Base-by-base conservation (phyloP, 2,329 filamentous ascomycete species). In the Colletotrichum scovillei region DNA sequence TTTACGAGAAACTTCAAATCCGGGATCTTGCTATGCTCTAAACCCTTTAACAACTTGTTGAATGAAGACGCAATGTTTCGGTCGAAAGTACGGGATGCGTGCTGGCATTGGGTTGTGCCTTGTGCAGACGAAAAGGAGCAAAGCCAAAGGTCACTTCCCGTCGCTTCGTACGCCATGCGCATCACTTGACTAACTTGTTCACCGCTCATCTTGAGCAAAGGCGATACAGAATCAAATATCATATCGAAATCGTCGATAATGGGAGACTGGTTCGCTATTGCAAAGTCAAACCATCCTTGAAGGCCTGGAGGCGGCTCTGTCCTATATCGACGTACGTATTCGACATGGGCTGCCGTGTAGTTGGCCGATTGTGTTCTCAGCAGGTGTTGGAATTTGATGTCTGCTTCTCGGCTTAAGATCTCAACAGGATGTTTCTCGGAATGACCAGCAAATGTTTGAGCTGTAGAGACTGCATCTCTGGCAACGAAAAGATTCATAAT, bases 241-340 rank as follows among this genome's bases (percentile, higher is more conserved):
- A 76, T 79, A 52, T 89, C 85, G 32, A 86, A 89, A 3, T 88
- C 84, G 69, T 89, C 87, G 38, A 89, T 87, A n/a, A 88, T 81
- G 0, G 80, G 80, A 0, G 86, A 87, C 2, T 83, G 38, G 1
- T 85, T 78, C 0, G 75, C 74, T 1, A 76, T 63, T 0, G 87
- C 86, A 60, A 82, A 88, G 1, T 81, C 75, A 26, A 82, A 86
- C 88, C 87, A 89, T 3, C 74, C 78, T 1, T 84, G 77, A 35
- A 89, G 89, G 0, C 88, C 87, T 0, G 79, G 78, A 0, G 87
- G 88, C 0, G 87, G 87, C 0, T 84, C 79, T 1, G 82, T 76
- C 0, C 72, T 74, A 68, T 89, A 88, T 24, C 86, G 81, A 2
- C 81, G 81, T 9, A 74, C 79, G 66, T 89, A 89, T 73, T 88